Conservation (phyloP, 2,329 filamentous ascomycete genomes). For the Exophiala bonariae region DNA sequence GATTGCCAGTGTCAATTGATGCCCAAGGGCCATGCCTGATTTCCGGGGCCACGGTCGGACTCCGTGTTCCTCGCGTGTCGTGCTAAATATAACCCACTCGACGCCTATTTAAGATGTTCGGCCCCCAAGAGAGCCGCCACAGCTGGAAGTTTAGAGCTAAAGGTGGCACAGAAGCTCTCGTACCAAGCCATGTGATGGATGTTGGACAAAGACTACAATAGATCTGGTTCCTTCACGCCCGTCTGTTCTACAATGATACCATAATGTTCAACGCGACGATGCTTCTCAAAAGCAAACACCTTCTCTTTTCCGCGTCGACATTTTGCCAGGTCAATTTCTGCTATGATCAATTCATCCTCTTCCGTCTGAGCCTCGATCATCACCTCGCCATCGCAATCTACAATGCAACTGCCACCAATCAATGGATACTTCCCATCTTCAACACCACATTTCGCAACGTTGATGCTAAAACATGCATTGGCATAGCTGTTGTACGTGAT, state of each 20-base stretch:
- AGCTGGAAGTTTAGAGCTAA: no score
- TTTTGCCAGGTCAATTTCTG: slow-evolving; percentile 50
- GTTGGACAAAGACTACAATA: no score
- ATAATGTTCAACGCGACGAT: slow-evolving; percentile 35
- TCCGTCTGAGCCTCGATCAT: slow-evolving; percentile 50
- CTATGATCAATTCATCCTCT: slow-evolving; percentile 53
- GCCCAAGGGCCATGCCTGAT: no score
- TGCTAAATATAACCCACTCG: no score
- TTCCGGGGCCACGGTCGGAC: no score
- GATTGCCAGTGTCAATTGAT: no score
- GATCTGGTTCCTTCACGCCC: slow-evolving; percentile 41
- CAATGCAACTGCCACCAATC: slow-evolving; percentile 51
- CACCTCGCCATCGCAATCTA: slow-evolving; percentile 50
- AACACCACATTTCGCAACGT: slow-evolving; percentile 50
- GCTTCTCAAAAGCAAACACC: slow-evolving; percentile 38
- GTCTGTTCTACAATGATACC: slow-evolving; percentile 30
- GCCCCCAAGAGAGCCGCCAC: no score
- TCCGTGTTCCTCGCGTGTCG: no score
- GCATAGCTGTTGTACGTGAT: slow-evolving; percentile 56
- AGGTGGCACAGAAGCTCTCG: no score
- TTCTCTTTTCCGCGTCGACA: slow-evolving; percentile 51
- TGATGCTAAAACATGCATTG: slow-evolving; percentile 54
- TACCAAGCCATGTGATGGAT: no score
- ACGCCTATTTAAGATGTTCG: no score
- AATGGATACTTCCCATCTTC: slow-evolving; percentile 54